Evolutionary conservation across 176 grass and related monocot genomes (phyloP), one percentile per base, ranked within the genome.

Genomic region (Eleusine coracana): DNA sequence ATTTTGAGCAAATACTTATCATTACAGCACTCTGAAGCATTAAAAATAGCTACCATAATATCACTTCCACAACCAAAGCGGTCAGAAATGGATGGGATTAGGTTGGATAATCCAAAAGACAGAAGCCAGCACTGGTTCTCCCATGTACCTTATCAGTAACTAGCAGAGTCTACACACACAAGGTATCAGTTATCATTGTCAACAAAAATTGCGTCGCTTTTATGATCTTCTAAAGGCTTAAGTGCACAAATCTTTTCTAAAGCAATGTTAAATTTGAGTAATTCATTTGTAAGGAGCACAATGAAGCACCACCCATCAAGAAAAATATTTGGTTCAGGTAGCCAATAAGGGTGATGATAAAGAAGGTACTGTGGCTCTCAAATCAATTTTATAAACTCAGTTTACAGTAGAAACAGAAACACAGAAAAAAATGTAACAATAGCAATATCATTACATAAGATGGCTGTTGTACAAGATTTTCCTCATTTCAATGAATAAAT

Each of bases 271-370:
- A 15, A 79, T 36, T 49, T 48, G 61, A 66, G 42, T 9, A 16
- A 21, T 29, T 66, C 40, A 31, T 42, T 45, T 77, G 21, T n/a
- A 77, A 3, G 15, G 40, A 65, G 42, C 25, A 1, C 69, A 49
- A 2, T 51, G 41, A 67, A 21, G 42, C 27, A 50, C 31, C 6
- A 37, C 29, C 67, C 13, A 68, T 80, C 15, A 84, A 68, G 50
- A 79, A 76, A 73, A 0, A 10, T 62, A 58, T 67, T 67, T 80
- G 6, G 21, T 74, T 45, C 48, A 73, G 37, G 78, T 46, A 72
- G 25, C 72, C 5, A 55, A 83, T 42, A 66, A 78, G 16, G 40
- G 13, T 54, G 16, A 13, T 10, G 40, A 21, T 14, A 59, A 80
- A 75, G 21, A 18, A 52, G 44, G 21, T 38, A 78, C 15, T 5